Evolutionary conservation across 768 basidiomycete genomes (phyloP), one percentile per base, ranked within the genome.

Genomic region (Ramaria sp.): DNA sequence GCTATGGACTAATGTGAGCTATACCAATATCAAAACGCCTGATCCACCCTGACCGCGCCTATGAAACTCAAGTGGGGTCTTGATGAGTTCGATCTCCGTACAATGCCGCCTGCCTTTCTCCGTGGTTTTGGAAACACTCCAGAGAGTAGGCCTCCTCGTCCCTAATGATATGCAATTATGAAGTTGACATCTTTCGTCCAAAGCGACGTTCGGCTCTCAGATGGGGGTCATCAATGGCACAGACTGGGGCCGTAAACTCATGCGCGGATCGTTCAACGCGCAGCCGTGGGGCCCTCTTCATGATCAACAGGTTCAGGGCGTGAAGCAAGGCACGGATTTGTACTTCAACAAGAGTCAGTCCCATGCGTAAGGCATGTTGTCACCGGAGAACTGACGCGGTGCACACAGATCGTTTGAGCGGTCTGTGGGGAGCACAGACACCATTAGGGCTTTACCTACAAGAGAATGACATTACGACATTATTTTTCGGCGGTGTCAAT

Each of bases 401-500:
- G 13, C 34, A 37, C 34, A 13, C 41, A 53, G 52, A 53, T 27
- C 52, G 52, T 38, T 41, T 53, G 20, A 37, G 33, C 27, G 52
- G 52, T 9, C 37, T 53, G 52, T 53, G 52, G 52, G 52, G 52
- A 33, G 24, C 37, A 53, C 19, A 38, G 19, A 53, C 52, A 11
- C 52, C 52, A 9, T 13, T 53, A 33, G 33, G 37, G 19, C 33
- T 38, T 3, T 53, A 19, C n/a, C 52, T 53, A 6, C 31, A 53
- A 38, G 52, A 53, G 33, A 38, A 53, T 41, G 39, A 38, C 52
- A 53, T 53, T 31, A 53, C 52, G 24, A 53, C 52, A 9, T 22
- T 53, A 19, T 53, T 53, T 27, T 53, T 53, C 41, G 52, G 52
- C 22, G 52, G 52, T 10, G 52, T 53, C 9, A 53, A 53, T 20